These are phyloP conservation scores for Leishmania tropica DNA, from an alignment of 208 protist genomes.

Conservation along the genomic window DNA sequence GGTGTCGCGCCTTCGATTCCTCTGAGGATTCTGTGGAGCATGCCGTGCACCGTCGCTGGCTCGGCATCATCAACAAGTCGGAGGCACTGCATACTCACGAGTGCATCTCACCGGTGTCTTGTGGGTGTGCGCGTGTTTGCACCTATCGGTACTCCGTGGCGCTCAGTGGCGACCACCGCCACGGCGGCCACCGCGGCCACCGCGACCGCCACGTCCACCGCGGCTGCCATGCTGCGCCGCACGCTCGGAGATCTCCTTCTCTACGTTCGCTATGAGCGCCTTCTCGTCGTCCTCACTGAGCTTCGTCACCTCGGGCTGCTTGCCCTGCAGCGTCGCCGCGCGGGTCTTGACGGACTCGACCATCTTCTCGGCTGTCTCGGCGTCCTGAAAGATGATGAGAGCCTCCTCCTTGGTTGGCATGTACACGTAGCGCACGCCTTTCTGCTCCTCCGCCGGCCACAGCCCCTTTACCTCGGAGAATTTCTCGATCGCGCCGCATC, in stretches of 20 bases:
- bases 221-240: slow-evolving; percentile 48
- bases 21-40: neutral
- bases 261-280: slow-evolving; percentile 66
- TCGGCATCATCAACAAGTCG: neutral
- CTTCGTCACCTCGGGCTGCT: slow-evolving; percentile 68
- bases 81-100: neutral
- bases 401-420: slow-evolving; percentile 66
- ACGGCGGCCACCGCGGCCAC: slow-evolving; percentile 44
- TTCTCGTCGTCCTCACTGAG: slow-evolving; percentile 71
- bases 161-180: slow-evolving; percentile 30
- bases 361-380: slow-evolving; percentile 78
- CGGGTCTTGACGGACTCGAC: slow-evolving; percentile 66
- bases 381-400: slow-evolving; percentile 86
- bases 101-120: neutral
- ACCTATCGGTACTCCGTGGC: neutral
- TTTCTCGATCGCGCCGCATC: slow-evolving; percentile 64
- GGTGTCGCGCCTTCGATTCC: neutral
- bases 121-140: neutral
- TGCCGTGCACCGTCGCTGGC: neutral
- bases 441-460: slow-evolving; percentile 87
- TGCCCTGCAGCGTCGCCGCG: slow-evolving; percentile 78
- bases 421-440: slow-evolving; percentile 86
- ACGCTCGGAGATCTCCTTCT: slow-evolving; percentile 86
- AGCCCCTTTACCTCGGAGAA: slow-evolving; percentile 82
- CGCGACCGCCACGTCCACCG: slow-evolving; percentile 44